Percentiles rank a stretch among this genome's conserved stretches.
These are phyloP conservation scores for Neonectria ditissima DNA, from an alignment of 2,329 filamentous ascomycete genomes.

Conservation along the genomic window DNA sequence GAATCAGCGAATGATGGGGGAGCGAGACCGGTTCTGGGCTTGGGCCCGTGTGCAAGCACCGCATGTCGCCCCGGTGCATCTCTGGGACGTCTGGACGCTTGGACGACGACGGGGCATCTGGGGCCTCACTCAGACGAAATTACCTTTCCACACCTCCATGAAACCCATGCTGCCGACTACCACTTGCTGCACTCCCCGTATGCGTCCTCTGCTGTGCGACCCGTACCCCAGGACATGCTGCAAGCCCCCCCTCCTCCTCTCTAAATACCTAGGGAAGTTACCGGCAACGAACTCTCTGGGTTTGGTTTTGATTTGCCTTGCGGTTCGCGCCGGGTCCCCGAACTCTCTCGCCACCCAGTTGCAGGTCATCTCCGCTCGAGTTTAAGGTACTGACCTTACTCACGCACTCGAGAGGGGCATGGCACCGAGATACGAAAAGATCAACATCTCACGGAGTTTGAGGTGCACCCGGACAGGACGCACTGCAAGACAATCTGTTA, in stretches of 20 bases:
- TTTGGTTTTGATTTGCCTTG: conserved; percentile 13
- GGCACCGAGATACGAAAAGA: conserved; percentile 1
- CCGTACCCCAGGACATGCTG: background rate
- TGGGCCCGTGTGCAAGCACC: conserved; percentile 6
- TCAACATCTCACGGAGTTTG: background rate
- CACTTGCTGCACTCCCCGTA: conserved; percentile 1
- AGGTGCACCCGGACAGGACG: background rate
- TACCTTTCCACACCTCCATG: conserved; percentile 5
- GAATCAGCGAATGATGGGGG: conserved; percentile 10
- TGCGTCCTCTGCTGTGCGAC: background rate
- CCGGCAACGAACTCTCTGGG: background rate
- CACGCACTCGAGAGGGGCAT: background rate
- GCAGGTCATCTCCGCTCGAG: background rate
- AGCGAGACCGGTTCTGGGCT: background rate
- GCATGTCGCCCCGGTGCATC: conserved; percentile 11
- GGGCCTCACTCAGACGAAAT: conserved; percentile 25
- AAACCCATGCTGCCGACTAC: background rate
- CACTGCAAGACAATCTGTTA: background rate
- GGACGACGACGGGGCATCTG: background rate
- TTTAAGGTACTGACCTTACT: background rate
- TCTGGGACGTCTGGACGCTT: background rate
- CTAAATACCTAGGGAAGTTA: background rate
- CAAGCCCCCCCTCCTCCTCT: background rate
- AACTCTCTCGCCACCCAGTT: conserved; percentile 1
- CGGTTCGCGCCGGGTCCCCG: conserved; percentile 16